phyloP scores from a whole-genome alignment of 305 asterid genomes.

The Fraxinus sp. region DNA sequence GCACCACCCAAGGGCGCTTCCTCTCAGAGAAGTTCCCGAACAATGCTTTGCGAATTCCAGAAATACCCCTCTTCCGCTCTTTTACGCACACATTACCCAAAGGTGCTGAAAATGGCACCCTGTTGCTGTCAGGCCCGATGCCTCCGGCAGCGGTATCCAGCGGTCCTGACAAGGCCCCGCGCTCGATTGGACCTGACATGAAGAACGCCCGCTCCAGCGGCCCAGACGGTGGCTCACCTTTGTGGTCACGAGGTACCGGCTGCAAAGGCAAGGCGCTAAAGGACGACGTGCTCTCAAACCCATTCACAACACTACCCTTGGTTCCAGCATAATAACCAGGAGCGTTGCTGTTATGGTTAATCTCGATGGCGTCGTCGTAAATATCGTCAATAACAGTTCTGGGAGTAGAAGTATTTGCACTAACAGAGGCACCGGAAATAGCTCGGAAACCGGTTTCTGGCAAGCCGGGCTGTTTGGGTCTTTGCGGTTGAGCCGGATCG shows the following conservation, averaged over 20 bases:
- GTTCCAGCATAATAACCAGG: conserved; percentile 53
- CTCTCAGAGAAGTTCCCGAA: conserved; percentile 64
- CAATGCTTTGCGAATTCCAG: conserved; percentile 72
- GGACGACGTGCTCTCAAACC: conserved; percentile 85
- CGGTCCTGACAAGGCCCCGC: conserved; percentile 90
- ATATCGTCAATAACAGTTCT: conserved; percentile 68
- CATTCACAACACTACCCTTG: conserved; percentile 51
- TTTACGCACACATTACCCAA: conserved; percentile 67
- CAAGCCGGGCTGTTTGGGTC: conserved; percentile 44
- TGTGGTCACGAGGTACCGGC: conserved; percentile 75
- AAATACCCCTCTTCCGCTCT: conserved; percentile 70
- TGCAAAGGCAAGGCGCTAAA: conserved; percentile 89
- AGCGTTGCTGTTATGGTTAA: conserved; percentile 24
- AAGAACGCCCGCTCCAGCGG: conserved; percentile 79
- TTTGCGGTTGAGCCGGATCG: conserved; percentile 41
- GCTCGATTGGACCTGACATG: conserved; percentile 97
- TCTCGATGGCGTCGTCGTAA: conserved; percentile 48
- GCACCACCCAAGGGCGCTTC: conserved; percentile 64
- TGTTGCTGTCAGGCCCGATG: conserved; percentile 37
- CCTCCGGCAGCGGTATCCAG: conserved; percentile 44
- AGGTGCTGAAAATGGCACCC: conserved; percentile 92
- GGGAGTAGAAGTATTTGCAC: conserved; percentile 83
- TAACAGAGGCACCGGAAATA: conserved; percentile 90
- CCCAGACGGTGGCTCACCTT: conserved; percentile 56
- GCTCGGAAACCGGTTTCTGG: conserved; percentile 83